Evolutionary conservation across 768 basidiomycete species (phyloP).

Genomic region (Suillus lakei): DNA sequence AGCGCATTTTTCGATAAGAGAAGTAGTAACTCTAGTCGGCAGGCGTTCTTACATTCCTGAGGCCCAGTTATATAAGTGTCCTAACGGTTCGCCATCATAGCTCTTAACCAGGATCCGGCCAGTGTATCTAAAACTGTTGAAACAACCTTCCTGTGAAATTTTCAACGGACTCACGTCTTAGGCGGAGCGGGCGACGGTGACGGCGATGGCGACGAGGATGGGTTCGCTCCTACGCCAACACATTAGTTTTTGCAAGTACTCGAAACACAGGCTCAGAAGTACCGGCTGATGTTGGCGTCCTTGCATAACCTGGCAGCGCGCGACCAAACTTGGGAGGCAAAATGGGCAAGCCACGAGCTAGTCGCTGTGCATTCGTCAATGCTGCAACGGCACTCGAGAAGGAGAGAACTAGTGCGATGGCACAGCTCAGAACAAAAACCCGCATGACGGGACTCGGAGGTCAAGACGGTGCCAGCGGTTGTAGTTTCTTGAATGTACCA

Average conservation of each 20-base stretch:
- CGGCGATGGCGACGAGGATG: neutral
- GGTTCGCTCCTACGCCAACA: conserved; percentile 1
- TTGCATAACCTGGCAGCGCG: conserved; percentile 30
- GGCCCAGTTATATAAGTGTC: conserved; percentile 40
- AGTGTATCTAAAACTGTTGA: conserved; percentile 22
- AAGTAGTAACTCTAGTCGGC: neutral
- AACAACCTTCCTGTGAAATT: conserved; percentile 3
- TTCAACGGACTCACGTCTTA: conserved; percentile 26
- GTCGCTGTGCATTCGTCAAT: conserved; percentile 46
- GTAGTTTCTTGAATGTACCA: neutral
- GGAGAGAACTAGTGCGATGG: conserved; percentile 25
- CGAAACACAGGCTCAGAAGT: neutral
- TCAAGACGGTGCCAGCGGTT: neutral
- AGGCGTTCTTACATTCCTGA: conserved; percentile 25
- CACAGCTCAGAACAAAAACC: conserved; percentile 15
- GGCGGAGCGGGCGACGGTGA: conserved; percentile 5
- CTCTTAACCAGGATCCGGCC: conserved; percentile 45
- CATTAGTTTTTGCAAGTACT: neutral
- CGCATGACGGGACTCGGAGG: conserved; percentile 14
- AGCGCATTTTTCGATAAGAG: neutral
- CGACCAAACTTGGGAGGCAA: conserved; percentile 39
- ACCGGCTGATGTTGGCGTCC: conserved; percentile 32
- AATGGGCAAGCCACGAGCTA: conserved; percentile 51
- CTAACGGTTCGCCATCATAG: conserved; percentile 33
- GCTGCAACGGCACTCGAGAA: conserved; percentile 25